Base-by-base conservation (phyloP, 1,284 basidiomycete species). In the Paramarasmius palmivorus region DNA sequence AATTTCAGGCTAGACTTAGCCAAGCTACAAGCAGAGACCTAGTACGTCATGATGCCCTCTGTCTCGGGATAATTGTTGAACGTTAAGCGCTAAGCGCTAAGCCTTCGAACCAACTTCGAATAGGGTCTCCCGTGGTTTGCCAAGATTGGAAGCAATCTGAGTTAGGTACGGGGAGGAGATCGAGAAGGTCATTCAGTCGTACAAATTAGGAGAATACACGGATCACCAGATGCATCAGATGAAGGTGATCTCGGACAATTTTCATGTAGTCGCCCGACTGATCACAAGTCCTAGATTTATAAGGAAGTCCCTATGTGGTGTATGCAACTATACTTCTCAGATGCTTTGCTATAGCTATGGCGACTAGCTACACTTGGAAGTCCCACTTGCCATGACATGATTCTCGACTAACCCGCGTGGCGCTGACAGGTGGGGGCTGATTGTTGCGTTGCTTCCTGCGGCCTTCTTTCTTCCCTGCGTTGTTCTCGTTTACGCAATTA, bases 221-320 rank as follows among this genome's bases (percentile, higher is more conserved):
- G 54, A 55, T 36, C 40, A 34, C 51, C 52, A 57, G 44, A 45
- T 46, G 42, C 47, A 54, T 50, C 52, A 59, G 57, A 40, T 54
- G 54, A 65, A 56, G 64, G 65, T 68, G 51, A 48, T n/a, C n/a
- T n/a, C n/a, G n/a, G n/a, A n/a, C n/a, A n/a, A n/a, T n/a, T n/a
- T n/a, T n/a, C n/a, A n/a, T n/a, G n/a, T n/a, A n/a, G n/a, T n/a
- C n/a, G n/a, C n/a, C n/a, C n/a, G n/a, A n/a, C n/a, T n/a, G n/a
- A n/a, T n/a, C n/a, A n/a, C n/a, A n/a, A n/a, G n/a, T n/a, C n/a
- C n/a, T n/a, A 67, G 61, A 66, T 73, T 8, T 86, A 85, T 67
- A 69, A 70, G 46, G 79, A 80, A 56, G 81, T 83, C 3, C 83
- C 82, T 3, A 77, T 77, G 67, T 84, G 79, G 78, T 85, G 84